Base-by-base conservation (phyloP, 768 basidiomycete species). In the Candolleomyces aberdarensis region DNA sequence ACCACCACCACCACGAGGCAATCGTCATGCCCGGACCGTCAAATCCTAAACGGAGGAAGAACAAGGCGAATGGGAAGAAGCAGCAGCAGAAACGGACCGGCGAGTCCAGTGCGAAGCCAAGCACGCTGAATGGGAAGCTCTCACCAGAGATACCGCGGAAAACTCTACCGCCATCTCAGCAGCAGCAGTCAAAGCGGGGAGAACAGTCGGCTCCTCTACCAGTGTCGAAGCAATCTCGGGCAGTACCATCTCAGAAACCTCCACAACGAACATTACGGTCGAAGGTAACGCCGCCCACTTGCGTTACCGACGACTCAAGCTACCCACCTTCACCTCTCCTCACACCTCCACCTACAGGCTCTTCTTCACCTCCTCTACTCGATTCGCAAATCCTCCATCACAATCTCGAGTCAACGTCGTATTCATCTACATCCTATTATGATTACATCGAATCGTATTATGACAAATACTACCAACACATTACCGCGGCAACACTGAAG, bases 21-120 rank as follows among this genome's bases (percentile, higher is more conserved):
- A 15, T 22, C 36, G n/a, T 43, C 10, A 88, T 89, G 87, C 86
- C 86, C 15, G 85, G 86, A 22, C 86, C 87, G 56, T 78, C 80
- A 59, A 88, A 87, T 69, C 65, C 67, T 53, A 82, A 75, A 68
- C 81, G 76, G 63, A 66, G 65, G 52, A 63, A 66, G 58, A 69
- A 36, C 36, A 36, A 66, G 60, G 49, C 46, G 14, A 63, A 62
- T 22, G 20, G 11, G 6, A 62, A 62, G 22, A 56, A 50, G 20
- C 65, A 67, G 55, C 59, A 65, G 46, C 57, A 60, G 36, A 64
- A 39, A 15, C 17, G 47, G 3, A 59, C 14, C n/a, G 40, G 22
- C n/a, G 22, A 56, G 17, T 20, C 36, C 44, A 44, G 50, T 17
- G 14, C 31, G 5, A 59, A 59, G 14, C 56, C 43, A 29, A 47